Base-by-base conservation (phyloP, 768 basidiomycete species). In the Leucosporidium creatinivorum region DNA sequence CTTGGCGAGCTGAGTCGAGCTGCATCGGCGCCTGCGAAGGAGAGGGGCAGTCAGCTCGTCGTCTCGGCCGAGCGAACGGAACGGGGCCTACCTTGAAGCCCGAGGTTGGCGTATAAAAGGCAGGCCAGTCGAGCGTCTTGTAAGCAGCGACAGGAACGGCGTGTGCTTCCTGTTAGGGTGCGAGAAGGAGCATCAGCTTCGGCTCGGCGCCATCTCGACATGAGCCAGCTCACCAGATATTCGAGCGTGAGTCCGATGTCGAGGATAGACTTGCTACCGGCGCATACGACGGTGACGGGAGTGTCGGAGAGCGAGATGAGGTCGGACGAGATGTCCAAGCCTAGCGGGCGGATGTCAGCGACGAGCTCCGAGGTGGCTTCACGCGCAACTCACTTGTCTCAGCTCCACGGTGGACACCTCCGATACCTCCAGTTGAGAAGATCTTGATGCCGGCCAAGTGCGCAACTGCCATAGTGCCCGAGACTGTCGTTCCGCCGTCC, bases 321-420 rank as follows among this genome's bases (percentile, higher is more conserved):
- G 77, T 99, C 94, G 21, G 94, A 92, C 21, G 94, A 97, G 33
- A 99, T 81, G 75, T 99, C 94, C 85, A 98, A 85, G 23, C 90
- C 91, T 96, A 73, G 49, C 21, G 21, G 50, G 13, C 8, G 50
- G n/a, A 23, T 4, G 25, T 49, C 59, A 49, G 54, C 26, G 28
- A 19, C 26, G 61, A 48, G 13, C 39, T 15, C 60, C n/a, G 18
- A n/a, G n/a, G 5, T 55, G 5, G 28, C 26, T 54, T 9, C 26
- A 12, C 26, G 50, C 54, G 23, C 52, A 44, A 75, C 80, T 73
- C 68, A 86, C 91, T 81, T 71, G 82, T 81, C 81, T 88, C 85
- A 44, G 85, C 89, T 13, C 86, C 86, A 1, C 88, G 82, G 77
- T 89, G 92, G 3, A 93, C 92, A 54, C 91, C 91, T 13, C 91